A percentile compares a stretch with the other conserved stretches of the same genome.
Conservation (phyloP, 768 basidiomycete genomes). For the Kwoniella botswanensis region DNA sequence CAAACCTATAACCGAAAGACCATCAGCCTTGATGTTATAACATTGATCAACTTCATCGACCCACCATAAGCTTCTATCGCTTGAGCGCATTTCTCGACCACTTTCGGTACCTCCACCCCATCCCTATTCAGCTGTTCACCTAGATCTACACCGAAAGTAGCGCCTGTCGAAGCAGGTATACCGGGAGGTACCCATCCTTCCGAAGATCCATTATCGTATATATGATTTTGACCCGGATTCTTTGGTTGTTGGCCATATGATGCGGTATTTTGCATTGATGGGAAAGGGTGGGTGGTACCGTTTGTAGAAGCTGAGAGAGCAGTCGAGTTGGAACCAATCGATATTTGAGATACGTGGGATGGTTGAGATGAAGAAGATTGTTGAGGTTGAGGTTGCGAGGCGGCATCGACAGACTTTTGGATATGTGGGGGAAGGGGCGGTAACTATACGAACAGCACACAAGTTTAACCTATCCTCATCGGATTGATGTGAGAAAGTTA, state of each 20-base stretch:
- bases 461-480: no score
- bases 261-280: not conserved
- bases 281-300: conserved; percentile 12
- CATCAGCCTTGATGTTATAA: not conserved
- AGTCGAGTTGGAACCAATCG: conserved; percentile 35
- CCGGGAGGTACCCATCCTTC: conserved; percentile 42
- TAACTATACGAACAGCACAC: conserved; percentile 28
- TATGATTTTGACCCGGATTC: conserved; percentile 7
- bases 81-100: conserved; percentile 85
- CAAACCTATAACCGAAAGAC: conserved; percentile 58
- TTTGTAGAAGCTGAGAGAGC: conserved; percentile 22
- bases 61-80: conserved; percentile 88
- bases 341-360: conserved; percentile 41
- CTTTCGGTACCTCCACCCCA: conserved; percentile 81
- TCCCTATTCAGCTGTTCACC: conserved; percentile 93
- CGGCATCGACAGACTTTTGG: conserved; percentile 16
- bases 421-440: conserved; percentile 51
- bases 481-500: no score
- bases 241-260: conserved; percentile 15
- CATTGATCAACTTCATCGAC: conserved; percentile 11
- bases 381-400: not conserved
- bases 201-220: conserved; percentile 61
- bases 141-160: conserved; percentile 93
- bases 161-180: conserved; percentile 55
- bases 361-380: conserved; percentile 5